Conservation (phyloP, 176 grass and related monocot genomes). For the Triticum dicoccoides region DNA sequence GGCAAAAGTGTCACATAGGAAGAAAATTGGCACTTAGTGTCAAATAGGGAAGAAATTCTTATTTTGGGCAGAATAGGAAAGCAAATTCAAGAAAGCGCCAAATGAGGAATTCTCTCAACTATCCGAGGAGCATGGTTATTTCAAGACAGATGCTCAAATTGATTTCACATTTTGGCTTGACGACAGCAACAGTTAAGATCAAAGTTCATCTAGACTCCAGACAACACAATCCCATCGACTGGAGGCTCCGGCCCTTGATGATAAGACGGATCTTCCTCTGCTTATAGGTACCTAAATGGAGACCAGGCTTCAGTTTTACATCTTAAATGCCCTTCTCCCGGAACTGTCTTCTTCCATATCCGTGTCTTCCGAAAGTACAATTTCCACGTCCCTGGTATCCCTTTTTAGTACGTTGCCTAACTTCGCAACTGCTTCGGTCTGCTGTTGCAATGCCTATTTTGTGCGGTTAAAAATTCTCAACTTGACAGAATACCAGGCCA, state of each 20-base stretch:
- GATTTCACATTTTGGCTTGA: background rate
- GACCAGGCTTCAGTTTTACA: constrained; percentile 8
- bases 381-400: constrained; percentile 81
- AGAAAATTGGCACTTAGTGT: too few species aligned
- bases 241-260: background rate
- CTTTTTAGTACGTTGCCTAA: constrained; percentile 91
- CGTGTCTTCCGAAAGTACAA: constrained; percentile 60
- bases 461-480: background rate
- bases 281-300: background rate
- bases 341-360: constrained; percentile 48
- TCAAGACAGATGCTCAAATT: constrained; percentile 10
- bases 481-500: constrained; percentile 2
- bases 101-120: background rate
- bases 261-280: background rate
- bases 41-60: too few species aligned
- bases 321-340: constrained; percentile 27
- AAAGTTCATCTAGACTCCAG: background rate
- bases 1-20: too few species aligned
- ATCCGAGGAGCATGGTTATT: constrained; percentile 11
- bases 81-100: background rate
- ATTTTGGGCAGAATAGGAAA: background rate
- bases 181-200: background rate
- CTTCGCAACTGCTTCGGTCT: constrained; percentile 88
- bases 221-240: background rate
- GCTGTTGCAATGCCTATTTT: constrained; percentile 70